Percentiles rank a stretch among this genome's conserved stretches.
These are phyloP conservation scores for Citrus reticulata DNA, from an alignment of 345 rosid species.

Conservation along the genomic window DNA sequence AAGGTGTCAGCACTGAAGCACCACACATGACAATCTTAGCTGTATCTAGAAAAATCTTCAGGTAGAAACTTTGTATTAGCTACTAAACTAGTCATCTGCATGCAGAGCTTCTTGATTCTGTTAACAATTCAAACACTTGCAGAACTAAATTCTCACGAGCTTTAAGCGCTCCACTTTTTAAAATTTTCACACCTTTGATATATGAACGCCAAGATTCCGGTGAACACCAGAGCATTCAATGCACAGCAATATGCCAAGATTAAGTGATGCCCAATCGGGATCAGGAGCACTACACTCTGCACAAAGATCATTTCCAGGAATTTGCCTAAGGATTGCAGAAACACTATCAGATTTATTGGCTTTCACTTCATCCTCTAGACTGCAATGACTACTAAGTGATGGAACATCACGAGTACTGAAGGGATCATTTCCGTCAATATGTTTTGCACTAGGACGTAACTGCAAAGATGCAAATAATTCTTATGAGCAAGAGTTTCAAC, in stretches of 20 bases:
- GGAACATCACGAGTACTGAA: slow-evolving; percentile 27
- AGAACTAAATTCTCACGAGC: not conserved
- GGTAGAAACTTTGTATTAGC: not conserved
- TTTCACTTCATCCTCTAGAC: slow-evolving; percentile 24
- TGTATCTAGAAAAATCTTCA: not conserved
- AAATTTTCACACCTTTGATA: slow-evolving; percentile 64
- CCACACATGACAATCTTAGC: not conserved
- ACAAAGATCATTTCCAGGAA: slow-evolving; percentile 79
- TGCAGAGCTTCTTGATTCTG: not conserved
- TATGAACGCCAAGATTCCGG: slow-evolving; percentile 88
- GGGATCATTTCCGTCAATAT: slow-evolving; percentile 27
- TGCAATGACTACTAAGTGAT: slow-evolving; percentile 21
- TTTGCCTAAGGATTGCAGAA: slow-evolving; percentile 43
- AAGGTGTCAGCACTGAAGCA: not conserved
- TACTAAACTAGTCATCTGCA: not conserved
- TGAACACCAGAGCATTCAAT: slow-evolving; percentile 92
- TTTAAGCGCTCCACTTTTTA: not conserved
- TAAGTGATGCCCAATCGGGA: slow-evolving; percentile 93
- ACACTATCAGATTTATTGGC: slow-evolving; percentile 38
- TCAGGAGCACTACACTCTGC: slow-evolving; percentile 77
- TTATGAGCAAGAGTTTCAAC: slow-evolving; percentile 8
- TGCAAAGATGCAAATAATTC: slow-evolving; percentile 28
- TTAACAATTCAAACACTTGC: not conserved
- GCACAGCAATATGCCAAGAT: slow-evolving; percentile 82
- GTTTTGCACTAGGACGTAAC: slow-evolving; percentile 35